These are phyloP conservation scores for Onygena corvina DNA, from an alignment of 2,329 filamentous ascomycete genomes.

Conservation along the genomic window DNA sequence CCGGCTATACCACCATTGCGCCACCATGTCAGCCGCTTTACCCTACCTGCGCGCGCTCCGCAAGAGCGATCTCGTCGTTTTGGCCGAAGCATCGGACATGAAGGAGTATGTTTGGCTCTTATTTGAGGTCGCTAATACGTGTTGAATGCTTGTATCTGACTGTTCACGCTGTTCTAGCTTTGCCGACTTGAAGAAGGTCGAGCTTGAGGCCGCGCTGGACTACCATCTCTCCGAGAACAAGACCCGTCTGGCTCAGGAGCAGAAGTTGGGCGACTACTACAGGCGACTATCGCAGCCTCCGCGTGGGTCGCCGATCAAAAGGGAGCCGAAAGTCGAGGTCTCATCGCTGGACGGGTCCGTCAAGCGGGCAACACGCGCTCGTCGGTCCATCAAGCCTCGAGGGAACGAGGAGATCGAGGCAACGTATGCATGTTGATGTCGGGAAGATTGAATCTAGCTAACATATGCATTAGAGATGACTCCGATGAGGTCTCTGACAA, in stretches of 20 bases:
- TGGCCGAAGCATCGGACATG: conserved; percentile 59
- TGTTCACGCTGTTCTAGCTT: conserved; percentile 40
- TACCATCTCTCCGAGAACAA: conserved; percentile 59
- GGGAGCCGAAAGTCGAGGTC: conserved; percentile 31
- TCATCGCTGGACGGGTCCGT: conserved; percentile 25
- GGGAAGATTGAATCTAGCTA: neutral
- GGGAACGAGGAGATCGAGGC: conserved; percentile 27
- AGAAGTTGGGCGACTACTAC: conserved; percentile 64
- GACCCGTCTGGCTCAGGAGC: conserved; percentile 50
- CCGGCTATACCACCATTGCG: conserved; percentile 18
- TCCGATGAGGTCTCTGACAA: conserved; percentile 17
- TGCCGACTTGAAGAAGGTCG: conserved; percentile 61
- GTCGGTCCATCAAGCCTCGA: conserved; percentile 35
- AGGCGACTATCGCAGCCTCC: conserved; percentile 35
- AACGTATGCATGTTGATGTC: conserved; percentile 13
- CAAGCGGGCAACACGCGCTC: conserved; percentile 26
- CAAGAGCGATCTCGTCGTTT: conserved; percentile 64
- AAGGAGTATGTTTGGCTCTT: conserved; percentile 50
- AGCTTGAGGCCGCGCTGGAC: conserved; percentile 65
- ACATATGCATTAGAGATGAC: conserved; percentile 16
- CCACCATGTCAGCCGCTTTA: conserved; percentile 51
- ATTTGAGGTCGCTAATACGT: conserved; percentile 4
- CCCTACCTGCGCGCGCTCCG: conserved; percentile 70
- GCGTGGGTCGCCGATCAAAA: conserved; percentile 39
- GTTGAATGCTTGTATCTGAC: conserved; percentile 6